Conservation (phyloP, 2,329 filamentous ascomycete genomes). For the Mycosphaerella sp. region DNA sequence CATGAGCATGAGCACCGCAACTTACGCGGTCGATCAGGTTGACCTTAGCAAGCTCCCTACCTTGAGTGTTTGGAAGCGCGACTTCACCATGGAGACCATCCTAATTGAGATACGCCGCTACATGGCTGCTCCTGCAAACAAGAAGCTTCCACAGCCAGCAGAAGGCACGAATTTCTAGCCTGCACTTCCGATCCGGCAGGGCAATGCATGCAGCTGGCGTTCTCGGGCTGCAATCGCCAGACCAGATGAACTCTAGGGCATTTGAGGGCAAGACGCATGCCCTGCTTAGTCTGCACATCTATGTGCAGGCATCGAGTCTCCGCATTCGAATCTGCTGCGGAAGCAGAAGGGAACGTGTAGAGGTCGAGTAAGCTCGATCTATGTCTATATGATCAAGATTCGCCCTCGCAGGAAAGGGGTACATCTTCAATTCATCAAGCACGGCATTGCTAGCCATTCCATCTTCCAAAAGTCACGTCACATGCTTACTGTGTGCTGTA, state of each 20-base stretch:
- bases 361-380: neutral
- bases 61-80: conserved; percentile 81
- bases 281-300: neutral
- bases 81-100: conserved; percentile 92
- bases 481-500: conserved; percentile 19
- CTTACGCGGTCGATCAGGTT: conserved; percentile 49
- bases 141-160: conserved; percentile 89
- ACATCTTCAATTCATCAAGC: conserved; percentile 2
- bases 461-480: neutral
- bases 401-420: neutral
- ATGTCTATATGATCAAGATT: conserved; percentile 1
- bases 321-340: neutral
- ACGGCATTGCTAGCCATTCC: neutral
- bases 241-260: neutral
- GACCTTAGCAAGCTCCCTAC: conserved; percentile 79
- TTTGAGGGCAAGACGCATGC: neutral
- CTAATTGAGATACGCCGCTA: conserved; percentile 79
- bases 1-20: neutral
- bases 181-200: neutral
- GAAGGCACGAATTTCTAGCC: conserved; percentile 61
- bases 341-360: neutral
- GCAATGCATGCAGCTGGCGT: neutral
- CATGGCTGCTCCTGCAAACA: conserved; percentile 86
- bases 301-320: neutral
- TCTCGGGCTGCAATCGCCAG: neutral